phyloP scores from a whole-genome alignment of 176 grass and related monocot species.

The Tillandsia fasciculata region DNA sequence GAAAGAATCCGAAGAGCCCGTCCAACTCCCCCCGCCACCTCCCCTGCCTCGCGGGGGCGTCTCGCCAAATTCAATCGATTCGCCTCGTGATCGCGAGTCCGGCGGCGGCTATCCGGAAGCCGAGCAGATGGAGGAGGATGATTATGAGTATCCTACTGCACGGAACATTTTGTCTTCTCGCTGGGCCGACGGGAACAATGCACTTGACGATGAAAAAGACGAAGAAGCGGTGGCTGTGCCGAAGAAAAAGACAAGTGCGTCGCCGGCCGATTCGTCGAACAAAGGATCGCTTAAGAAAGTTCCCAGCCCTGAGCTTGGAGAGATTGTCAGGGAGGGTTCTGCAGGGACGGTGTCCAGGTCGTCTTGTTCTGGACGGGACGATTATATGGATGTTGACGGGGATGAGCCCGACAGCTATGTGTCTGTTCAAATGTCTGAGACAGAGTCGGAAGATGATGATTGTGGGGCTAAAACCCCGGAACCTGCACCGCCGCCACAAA shows the following conservation, averaged over 20 bases:
- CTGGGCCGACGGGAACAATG: constrained; percentile 44
- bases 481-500: constrained; percentile 16
- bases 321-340: constrained; percentile 37
- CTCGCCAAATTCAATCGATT: constrained; percentile 14
- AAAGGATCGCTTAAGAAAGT: constrained; percentile 22
- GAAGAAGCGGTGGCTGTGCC: constrained; percentile 25
- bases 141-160: constrained; percentile 27
- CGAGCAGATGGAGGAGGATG: constrained; percentile 26
- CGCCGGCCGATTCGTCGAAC: constrained; percentile 20
- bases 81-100: constrained; percentile 16
- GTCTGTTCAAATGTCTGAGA: constrained; percentile 14
- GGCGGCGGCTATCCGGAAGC: neutral
- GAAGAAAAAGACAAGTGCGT: constrained; percentile 33
- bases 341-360: constrained; percentile 26
- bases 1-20: neutral
- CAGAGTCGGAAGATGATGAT: constrained; percentile 23
- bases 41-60: constrained; percentile 16
- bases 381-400: constrained; percentile 37
- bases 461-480: constrained; percentile 41
- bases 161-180: constrained; percentile 70
- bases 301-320: constrained; percentile 39
- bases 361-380: constrained; percentile 32
- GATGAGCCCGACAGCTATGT: constrained; percentile 19
- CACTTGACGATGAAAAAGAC: constrained; percentile 4
- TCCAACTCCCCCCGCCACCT: constrained; percentile 40